phyloP scores from a whole-genome alignment of 176 grass and related monocot species.

The Bolboschoenus planiculmis region DNA sequence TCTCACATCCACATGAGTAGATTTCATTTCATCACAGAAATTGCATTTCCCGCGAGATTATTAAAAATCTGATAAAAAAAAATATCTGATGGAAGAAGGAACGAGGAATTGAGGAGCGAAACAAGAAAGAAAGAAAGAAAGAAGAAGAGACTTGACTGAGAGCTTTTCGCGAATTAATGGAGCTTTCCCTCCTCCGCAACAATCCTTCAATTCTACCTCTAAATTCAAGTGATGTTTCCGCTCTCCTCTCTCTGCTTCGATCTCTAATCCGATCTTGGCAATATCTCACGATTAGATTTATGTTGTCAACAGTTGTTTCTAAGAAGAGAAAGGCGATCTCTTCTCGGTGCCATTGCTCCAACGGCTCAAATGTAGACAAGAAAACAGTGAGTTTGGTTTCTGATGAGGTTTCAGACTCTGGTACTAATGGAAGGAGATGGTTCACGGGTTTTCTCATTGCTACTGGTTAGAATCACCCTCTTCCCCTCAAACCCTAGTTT shows the following conservation, averaged over 20 bases:
- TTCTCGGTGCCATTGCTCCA: constrained; percentile 28
- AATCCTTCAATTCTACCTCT: constrained; percentile 9
- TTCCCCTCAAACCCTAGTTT: too few relatives aligned
- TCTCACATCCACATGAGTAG: constrained; percentile 23
- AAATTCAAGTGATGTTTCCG: not conserved
- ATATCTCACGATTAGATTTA: not conserved
- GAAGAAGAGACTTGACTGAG: not conserved
- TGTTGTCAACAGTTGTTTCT: not conserved
- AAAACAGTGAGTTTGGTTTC: not conserved
- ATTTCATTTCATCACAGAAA: constrained; percentile 18
- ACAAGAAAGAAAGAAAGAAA: constrained; percentile 4
- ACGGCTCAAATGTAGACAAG: not conserved
- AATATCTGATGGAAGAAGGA: constrained; percentile 5
- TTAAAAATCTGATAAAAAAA: not conserved
- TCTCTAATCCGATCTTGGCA: not conserved
- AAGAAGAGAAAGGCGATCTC: constrained; percentile 23
- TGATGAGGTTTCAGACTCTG: not conserved
- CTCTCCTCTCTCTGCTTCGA: not conserved
- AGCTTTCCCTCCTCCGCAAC: constrained; percentile 43
- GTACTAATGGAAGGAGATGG: constrained; percentile 33
- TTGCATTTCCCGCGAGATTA: not conserved
- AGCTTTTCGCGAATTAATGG: constrained; percentile 31
- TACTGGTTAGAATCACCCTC: constrained; percentile 23
- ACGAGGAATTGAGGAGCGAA: not conserved
- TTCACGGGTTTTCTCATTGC: constrained; percentile 32